These are phyloP conservation scores for Rubia occidens DNA, from an alignment of 305 asterid species.

Conservation along the genomic window DNA sequence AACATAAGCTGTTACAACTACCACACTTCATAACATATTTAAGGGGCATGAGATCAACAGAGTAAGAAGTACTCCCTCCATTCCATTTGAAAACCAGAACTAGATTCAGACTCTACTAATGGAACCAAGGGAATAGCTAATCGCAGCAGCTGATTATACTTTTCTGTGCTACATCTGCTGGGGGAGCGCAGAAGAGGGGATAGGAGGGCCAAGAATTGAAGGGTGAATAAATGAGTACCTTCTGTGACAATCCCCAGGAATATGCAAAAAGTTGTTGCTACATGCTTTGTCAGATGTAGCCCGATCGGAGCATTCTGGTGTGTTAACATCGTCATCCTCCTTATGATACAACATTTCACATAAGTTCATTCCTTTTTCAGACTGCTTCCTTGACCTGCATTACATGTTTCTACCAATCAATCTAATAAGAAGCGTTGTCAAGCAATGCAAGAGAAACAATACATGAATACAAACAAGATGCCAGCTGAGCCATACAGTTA, in stretches of 20 bases:
- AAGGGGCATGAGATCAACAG: neutral
- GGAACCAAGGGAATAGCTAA: neutral
- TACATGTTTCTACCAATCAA: neutral
- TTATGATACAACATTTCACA: constrained; percentile 30
- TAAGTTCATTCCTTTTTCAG: constrained; percentile 28
- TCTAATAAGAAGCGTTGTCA: neutral
- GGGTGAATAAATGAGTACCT: constrained; percentile 33
- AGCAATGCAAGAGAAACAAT: neutral
- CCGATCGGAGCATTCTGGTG: constrained; percentile 68
- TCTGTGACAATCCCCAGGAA: constrained; percentile 39
- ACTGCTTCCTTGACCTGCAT: constrained; percentile 40
- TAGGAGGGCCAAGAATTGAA: constrained; percentile 1
- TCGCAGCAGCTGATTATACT: neutral
- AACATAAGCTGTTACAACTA: constrained; percentile 23
- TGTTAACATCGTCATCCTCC: constrained; percentile 46
- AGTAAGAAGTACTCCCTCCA: constrained; percentile 8
- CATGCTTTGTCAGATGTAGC: constrained; percentile 52
- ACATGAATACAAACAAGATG: neutral
- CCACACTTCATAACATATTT: constrained; percentile 1
- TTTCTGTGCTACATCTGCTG: neutral
- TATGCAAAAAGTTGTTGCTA: constrained; percentile 39
- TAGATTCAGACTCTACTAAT: neutral
- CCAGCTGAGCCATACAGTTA: neutral
- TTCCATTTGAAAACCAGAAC: neutral
- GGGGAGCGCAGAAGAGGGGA: neutral